These are phyloP conservation scores for Parastagonospora nodorum DNA, from an alignment of 2,329 filamentous ascomycete species.

Conservation along the genomic window DNA sequence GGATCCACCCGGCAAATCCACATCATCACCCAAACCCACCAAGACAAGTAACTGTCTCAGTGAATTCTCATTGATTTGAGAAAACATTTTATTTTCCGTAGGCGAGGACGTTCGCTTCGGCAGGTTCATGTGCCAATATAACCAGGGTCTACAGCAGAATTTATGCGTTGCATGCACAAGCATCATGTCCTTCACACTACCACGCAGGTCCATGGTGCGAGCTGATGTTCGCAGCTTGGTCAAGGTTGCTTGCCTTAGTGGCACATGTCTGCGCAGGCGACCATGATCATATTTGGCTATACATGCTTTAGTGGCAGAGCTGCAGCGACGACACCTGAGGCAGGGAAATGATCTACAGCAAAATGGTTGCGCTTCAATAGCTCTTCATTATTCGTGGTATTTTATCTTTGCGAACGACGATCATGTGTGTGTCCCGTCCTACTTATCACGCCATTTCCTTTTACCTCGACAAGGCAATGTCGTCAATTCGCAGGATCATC, in stretches of 20 bases:
- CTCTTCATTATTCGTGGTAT: constrained; percentile 21
- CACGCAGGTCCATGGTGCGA: not conserved
- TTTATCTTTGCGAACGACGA: constrained; percentile 5
- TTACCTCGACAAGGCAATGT: constrained; percentile 61
- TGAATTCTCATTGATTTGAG: too few species aligned
- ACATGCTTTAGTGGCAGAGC: too few species aligned
- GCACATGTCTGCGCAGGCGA: too few species aligned
- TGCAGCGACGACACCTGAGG: too few species aligned
- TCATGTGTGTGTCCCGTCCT: not conserved
- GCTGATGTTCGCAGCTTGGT: not conserved
- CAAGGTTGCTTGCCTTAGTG: not conserved
- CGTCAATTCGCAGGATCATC: constrained; percentile 78
- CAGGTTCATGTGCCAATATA: not conserved
- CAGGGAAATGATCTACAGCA: not conserved
- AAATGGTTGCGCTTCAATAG: constrained; percentile 1
- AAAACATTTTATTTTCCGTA: not conserved
- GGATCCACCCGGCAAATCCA: too few species aligned
- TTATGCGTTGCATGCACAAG: constrained; percentile 1
- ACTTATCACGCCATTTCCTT: not conserved
- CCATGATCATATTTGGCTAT: too few species aligned
- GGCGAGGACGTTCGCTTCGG: not conserved
- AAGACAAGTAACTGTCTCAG: too few species aligned
- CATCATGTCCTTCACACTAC: not conserved
- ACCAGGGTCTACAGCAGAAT: not conserved
- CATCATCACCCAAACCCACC: too few species aligned